Conservation (phyloP, 192 early-diverging fungal genomes). For the Phlyctochytrium bullatum region DNA sequence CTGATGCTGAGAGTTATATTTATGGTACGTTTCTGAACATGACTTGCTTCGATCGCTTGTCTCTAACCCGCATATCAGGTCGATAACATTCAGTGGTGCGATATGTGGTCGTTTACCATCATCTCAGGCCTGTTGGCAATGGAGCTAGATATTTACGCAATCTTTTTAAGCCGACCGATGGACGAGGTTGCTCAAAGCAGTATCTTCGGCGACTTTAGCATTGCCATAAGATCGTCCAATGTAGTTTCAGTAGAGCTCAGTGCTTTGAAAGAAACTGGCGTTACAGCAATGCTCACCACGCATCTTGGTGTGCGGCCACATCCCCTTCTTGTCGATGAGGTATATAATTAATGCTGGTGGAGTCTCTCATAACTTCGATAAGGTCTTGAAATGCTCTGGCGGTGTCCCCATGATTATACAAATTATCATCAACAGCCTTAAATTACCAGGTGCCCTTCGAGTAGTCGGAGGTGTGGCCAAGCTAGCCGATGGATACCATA, state of each 20-base stretch:
- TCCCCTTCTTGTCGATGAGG: neutral
- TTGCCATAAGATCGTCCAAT: neutral
- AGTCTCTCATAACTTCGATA: neutral
- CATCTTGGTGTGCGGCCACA: neutral
- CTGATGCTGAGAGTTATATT: no score
- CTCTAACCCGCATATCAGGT: no score
- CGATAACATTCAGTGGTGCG: neutral
- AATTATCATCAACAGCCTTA: neutral
- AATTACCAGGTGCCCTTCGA: neutral
- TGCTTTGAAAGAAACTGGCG: neutral
- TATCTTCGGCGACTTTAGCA: neutral
- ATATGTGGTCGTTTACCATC: neutral
- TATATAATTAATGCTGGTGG: neutral
- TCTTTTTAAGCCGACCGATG: neutral
- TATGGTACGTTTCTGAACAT: no score
- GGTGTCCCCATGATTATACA: neutral
- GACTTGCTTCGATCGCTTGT: no score
- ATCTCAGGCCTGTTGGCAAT: neutral
- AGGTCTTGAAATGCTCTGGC: neutral
- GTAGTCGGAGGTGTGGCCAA: neutral
- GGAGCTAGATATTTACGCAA: neutral
- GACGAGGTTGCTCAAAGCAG: neutral
- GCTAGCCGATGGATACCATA: neutral
- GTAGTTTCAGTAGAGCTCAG: neutral
- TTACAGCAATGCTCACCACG: neutral